Evolutionary conservation across 441 rosid species (phyloP).

Genomic region (Mallotus japonicus): DNA sequence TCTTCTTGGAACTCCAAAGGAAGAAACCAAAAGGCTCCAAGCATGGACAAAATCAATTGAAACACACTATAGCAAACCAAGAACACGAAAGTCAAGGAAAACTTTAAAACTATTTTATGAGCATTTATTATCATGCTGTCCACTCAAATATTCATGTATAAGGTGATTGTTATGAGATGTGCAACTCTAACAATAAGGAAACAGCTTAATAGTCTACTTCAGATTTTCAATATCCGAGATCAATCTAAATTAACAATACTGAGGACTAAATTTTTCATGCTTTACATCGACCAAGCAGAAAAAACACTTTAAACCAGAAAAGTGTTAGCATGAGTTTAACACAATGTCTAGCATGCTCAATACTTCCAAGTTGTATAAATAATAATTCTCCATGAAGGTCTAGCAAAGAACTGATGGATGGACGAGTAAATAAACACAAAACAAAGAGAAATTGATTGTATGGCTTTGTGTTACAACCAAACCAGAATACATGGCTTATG

Average conservation of each 20-base stretch:
- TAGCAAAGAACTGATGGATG: background rate
- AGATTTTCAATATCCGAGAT: background rate
- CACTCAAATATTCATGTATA: background rate
- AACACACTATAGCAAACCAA: background rate
- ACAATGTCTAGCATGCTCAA: background rate
- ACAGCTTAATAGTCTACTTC: background rate
- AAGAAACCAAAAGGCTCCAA: background rate
- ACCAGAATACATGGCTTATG: background rate
- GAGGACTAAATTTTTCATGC: too few relatives aligned
- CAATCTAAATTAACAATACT: background rate
- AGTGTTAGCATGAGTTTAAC: background rate
- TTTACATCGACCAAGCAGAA: background rate
- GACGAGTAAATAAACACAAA: background rate
- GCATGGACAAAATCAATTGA: background rate
- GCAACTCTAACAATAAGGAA: background rate
- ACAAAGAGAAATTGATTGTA: background rate
- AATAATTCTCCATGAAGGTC: background rate
- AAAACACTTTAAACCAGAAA: constrained; percentile 7
- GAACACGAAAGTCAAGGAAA: background rate
- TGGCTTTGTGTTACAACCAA: background rate
- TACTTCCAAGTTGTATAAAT: background rate
- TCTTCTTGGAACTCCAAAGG: background rate
- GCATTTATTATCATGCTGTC: background rate
- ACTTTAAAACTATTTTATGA: background rate
- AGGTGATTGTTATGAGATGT: background rate